phyloP scores from a whole-genome alignment of 2,329 filamentous ascomycete genomes.

The Lecanosticta acicola region DNA sequence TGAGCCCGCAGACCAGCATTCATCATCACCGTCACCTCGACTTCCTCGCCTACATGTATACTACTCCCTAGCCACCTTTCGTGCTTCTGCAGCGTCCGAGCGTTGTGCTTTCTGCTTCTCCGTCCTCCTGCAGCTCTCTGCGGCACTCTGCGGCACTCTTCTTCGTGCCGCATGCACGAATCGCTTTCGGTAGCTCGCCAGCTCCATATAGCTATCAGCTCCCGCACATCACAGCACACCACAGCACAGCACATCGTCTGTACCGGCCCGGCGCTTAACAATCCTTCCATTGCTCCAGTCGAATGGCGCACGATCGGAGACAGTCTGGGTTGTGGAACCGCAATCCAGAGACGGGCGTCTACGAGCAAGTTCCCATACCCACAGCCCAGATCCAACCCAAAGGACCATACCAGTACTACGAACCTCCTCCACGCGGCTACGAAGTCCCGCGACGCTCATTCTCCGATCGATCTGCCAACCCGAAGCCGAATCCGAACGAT shows the following conservation, averaged over 20 bases:
- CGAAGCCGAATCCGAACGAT: background rate
- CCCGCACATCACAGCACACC: background rate
- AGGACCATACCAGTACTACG: constrained; percentile 30
- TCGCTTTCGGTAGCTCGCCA: background rate
- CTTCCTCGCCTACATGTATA: background rate
- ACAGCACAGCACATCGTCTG: too few species aligned
- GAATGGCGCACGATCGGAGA: constrained; percentile 24
- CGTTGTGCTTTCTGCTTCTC: background rate
- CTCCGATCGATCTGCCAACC: constrained; percentile 24
- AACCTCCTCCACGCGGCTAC: constrained; percentile 19
- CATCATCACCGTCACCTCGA: background rate
- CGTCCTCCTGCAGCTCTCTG: constrained; percentile 1
- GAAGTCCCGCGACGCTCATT: constrained; percentile 22
- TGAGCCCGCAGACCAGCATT: background rate
- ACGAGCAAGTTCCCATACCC: constrained; percentile 17
- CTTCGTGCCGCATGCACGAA: background rate
- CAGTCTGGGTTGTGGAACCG: constrained; percentile 28
- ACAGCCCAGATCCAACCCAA: constrained; percentile 10
- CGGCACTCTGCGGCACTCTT: too few species aligned
- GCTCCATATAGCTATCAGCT: background rate
- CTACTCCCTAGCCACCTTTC: constrained; percentile 3
- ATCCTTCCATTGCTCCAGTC: too few species aligned
- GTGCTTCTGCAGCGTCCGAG: constrained; percentile 7
- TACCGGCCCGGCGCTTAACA: too few species aligned
- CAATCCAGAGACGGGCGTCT: constrained; percentile 22